Conservation (phyloP, 148 eudicot species). For the Nepenthes gracilis region DNA sequence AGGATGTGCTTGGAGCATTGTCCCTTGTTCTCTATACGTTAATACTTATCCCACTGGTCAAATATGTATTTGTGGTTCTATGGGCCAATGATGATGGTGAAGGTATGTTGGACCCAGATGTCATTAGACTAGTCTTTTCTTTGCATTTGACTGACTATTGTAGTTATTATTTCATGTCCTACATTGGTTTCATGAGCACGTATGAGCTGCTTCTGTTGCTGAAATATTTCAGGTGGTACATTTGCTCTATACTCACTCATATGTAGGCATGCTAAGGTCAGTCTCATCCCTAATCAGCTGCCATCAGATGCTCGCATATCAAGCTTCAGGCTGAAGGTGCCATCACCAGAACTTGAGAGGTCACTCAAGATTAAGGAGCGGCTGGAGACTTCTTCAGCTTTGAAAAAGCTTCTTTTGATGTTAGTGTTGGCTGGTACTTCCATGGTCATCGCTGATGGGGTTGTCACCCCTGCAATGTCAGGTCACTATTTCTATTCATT, state of each 20-base stretch:
- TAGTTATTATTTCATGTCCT: background rate
- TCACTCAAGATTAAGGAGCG: slow-evolving; percentile 84
- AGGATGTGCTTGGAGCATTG: slow-evolving; percentile 88
- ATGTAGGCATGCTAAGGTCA: slow-evolving; percentile 95
- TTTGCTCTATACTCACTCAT: slow-evolving; percentile 93
- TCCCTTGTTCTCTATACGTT: slow-evolving; percentile 88
- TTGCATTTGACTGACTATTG: background rate
- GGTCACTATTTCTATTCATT: slow-evolving; percentile 25
- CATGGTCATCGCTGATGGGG: slow-evolving; percentile 96
- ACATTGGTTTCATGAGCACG: slow-evolving; percentile 6
- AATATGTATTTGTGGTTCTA: slow-evolving; percentile 78
- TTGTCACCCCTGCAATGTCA: slow-evolving; percentile 98
- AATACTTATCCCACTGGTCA: slow-evolving; percentile 65
- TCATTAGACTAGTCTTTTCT: slow-evolving; percentile 6
- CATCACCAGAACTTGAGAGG: slow-evolving; percentile 96
- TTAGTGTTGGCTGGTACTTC: slow-evolving; percentile 94
- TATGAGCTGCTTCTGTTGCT: slow-evolving; percentile 2
- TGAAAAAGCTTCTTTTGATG: slow-evolving; percentile 81
- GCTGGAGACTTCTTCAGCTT: slow-evolving; percentile 61
- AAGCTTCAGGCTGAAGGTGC: slow-evolving; percentile 93
- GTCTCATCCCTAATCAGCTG: slow-evolving; percentile 91
- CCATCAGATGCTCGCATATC: slow-evolving; percentile 92
- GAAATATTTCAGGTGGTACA: slow-evolving; percentile 77
- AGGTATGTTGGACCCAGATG: slow-evolving; percentile 34
- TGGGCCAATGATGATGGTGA: slow-evolving; percentile 99